These are phyloP conservation scores for Periconia sp. DNA, from an alignment of 2,329 filamentous ascomycete genomes.

Conservation along the genomic window DNA sequence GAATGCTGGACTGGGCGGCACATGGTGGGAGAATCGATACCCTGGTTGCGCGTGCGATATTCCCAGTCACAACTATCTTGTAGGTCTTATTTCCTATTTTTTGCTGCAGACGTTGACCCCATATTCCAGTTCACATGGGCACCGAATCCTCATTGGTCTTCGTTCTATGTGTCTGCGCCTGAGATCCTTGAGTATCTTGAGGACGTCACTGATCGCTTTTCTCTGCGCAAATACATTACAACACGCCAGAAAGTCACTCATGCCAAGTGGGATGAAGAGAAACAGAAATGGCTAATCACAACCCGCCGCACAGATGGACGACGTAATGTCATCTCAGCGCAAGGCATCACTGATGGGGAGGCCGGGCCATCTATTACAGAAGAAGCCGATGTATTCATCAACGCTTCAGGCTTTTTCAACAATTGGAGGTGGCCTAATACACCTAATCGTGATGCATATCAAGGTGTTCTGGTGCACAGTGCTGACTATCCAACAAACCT, in stretches of 20 bases:
- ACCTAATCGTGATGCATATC: background rate
- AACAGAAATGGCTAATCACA: too few relatives aligned
- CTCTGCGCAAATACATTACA: too few relatives aligned
- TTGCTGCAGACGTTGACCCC: too few relatives aligned
- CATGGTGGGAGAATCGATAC: conserved; percentile 47
- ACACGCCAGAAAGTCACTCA: too few relatives aligned
- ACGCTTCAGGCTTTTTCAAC: background rate
- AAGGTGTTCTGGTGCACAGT: background rate
- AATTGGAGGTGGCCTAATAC: background rate
- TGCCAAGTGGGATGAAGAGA: too few relatives aligned
- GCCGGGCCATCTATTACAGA: too few relatives aligned
- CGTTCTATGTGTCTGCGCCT: conserved; percentile 40
- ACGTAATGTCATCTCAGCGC: too few relatives aligned
- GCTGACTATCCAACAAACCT: background rate
- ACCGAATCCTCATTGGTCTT: conserved; percentile 46
- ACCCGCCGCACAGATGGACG: too few relatives aligned
- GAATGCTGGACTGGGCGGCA: conserved; percentile 43
- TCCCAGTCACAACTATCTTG: conserved; percentile 26
- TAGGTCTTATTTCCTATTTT: too few relatives aligned
- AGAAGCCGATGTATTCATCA: background rate
- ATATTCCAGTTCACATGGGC: conserved; percentile 37
- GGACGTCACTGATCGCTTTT: too few relatives aligned
- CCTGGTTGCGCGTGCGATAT: conserved; percentile 47
- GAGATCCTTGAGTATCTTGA: conserved; percentile 49
- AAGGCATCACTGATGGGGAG: too few relatives aligned